Evolutionary conservation across 495 filamentous ascomycete species (phyloP), one percentile per base, ranked within the genome.

Genomic region (Terfezia claveryi): DNA sequence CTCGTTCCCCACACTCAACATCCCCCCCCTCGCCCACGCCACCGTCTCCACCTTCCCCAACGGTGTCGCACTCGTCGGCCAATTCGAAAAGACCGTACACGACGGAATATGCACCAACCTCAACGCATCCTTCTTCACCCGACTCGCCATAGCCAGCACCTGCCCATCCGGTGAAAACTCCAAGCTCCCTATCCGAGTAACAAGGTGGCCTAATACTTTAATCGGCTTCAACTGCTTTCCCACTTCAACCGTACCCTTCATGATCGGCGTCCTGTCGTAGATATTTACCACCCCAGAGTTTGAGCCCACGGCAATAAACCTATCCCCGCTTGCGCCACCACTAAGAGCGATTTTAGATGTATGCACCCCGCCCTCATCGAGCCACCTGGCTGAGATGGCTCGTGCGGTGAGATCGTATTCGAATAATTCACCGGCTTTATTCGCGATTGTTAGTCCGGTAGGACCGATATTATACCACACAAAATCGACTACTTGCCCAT

Each of bases 1-100:
- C 65, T 98, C 88, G 66, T 89, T 94, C 27, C 75, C 89, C 23
- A 94, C 81, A 7, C 83, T 85, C 54, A 95, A 62, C 60, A 87
- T 70, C 61, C 83, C 76, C 6, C 83, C 85, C 54, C 94, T 62
- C 60, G 87, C 70, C 61, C 83, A 76, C 36, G 85, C 82, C 50
- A 94, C 78, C 1, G 80, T 75, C 4, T 82, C 84, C 53, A 96
- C 80, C 37, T 86, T 74, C 0, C 92, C 92, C 56, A 98, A 64
- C 10, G 92, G 89, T 54, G 91, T 98, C 66, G 80, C 77, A 41
- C 76, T 75, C 44, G 91, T 98, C 20, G 91, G 91, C 91, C 91
- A 98, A 68, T 98, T 96, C 62, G 78, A 78, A 72, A 91, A 98
- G 14, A 95, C 87, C 2, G 87, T 92, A 65, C 86, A 93, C 56